Evolutionary conservation across 768 basidiomycete genomes (phyloP), one percentile per base, ranked within the genome.

Genomic region (Suillus spraguei): DNA sequence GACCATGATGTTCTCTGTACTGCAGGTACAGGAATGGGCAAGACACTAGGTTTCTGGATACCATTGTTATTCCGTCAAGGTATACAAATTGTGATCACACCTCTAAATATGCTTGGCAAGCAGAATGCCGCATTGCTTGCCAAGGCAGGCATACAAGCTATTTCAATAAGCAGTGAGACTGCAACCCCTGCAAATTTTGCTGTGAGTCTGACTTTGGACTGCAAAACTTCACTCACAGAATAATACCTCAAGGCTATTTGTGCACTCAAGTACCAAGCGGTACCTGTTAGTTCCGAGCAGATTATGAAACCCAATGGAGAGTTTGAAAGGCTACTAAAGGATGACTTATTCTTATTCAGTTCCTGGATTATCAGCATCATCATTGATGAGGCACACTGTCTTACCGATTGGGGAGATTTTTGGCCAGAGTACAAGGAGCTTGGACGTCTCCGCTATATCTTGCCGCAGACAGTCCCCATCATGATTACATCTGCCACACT

Each of bases 1-100:
- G 62, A 69, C 28, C 24, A 54, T 7, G 71, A 76, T 64, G 63
- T 74, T 28, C 59, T 74, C 4, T 70, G 65, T 8, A 67, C 68
- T 11, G 65, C 74, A n/a, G 69, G 65, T 7, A 41, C 41, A 41
- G 41, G 16, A 41, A 41, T 41, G 41, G 41, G 41, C 41, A 41
- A 41, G 41, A 77, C 72, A 9, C 63, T 78, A 0, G 70, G 71
- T 1, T 78, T 35, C 35, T 35, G 35, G 35, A 35, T 35, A 9
- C 35, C 35, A 7, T 35, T 35, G 35, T 35, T 35, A 35, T 35
- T 35, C 9, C 6, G 6, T 35, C 4, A 35, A 7, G 35, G 35
- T 35, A 35, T 35, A 7, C 35, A 35, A 35, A 35, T 35, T 35
- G 35, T 7, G 6, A 35, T 35, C 35, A 35, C 35, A 7, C 35